These are phyloP conservation scores for Yarrowia sp. DNA, from an alignment of 805 yeast species.

Conservation along the genomic window DNA sequence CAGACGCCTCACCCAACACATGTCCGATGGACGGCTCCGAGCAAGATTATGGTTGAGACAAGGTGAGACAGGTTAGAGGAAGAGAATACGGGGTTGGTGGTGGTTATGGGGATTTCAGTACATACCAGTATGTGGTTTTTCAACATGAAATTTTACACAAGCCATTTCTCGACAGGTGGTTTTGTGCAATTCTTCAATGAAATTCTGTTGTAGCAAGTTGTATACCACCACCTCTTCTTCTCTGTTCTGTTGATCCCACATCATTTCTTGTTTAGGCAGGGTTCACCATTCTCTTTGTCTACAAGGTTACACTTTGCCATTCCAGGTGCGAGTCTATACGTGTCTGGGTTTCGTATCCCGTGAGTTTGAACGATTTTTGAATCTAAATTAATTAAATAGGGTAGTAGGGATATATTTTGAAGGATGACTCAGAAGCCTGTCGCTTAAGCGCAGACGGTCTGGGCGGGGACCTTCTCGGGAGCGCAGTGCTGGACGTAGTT, in stretches of 20 bases:
- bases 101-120: too few species aligned
- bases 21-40: neutral
- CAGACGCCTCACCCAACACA: neutral
- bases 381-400: slow-evolving; percentile 24
- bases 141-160: too few species aligned
- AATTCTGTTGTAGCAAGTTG: too few species aligned
- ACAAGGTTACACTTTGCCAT: neutral
- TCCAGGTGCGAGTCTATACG: neutral
- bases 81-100: neutral
- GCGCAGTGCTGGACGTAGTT: slow-evolving; percentile 25
- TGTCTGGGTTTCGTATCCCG: neutral
- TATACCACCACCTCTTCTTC: too few species aligned
- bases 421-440: neutral
- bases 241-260: neutral
- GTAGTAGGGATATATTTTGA: neutral
- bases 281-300: neutral
- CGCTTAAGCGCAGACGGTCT: slow-evolving; percentile 12
- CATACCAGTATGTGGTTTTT: too few species aligned
- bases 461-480: slow-evolving; percentile 24
- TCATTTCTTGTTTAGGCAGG: neutral
- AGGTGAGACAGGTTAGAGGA: neutral
- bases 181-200: too few species aligned
- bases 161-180: too few species aligned
- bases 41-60: neutral
- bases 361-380: neutral